phyloP scores from a whole-genome alignment of 805 yeast species.

The Scheffersomyces coipomensis region DNA sequence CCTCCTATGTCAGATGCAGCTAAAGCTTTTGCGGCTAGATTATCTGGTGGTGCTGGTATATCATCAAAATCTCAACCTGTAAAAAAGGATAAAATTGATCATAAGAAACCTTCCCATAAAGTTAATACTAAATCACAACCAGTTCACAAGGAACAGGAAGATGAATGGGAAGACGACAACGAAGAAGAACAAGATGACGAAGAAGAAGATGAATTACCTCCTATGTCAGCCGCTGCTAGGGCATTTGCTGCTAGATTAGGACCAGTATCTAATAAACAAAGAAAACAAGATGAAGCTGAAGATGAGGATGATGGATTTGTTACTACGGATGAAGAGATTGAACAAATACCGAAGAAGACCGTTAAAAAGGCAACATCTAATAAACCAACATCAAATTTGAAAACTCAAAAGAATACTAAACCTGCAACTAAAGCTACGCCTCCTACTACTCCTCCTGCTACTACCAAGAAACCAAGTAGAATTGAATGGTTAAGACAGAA shows the following conservation, averaged over 20 bases:
- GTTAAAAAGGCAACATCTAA: neutral
- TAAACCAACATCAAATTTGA: neutral
- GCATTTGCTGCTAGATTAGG: slow-evolving; percentile 32
- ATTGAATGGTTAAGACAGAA: neutral
- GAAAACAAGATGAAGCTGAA: slow-evolving; percentile 1
- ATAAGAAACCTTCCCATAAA: neutral
- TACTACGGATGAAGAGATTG: slow-evolving; percentile 5
- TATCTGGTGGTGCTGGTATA: slow-evolving; percentile 7
- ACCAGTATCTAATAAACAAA: slow-evolving; percentile 6
- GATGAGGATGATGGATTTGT: slow-evolving; percentile 8
- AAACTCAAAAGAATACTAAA: no score
- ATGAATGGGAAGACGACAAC: neutral
- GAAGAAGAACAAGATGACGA: slow-evolving; percentile 5
- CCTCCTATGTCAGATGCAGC: slow-evolving; percentile 32
- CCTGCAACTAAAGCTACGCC: neutral
- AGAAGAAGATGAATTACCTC: slow-evolving; percentile 14
- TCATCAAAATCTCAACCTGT: neutral
- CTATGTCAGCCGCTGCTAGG: slow-evolving; percentile 30
- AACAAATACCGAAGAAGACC: neutral
- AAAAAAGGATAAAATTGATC: neutral
- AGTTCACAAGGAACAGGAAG: slow-evolving; percentile 4
- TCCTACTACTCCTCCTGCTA: neutral
- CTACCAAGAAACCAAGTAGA: neutral
- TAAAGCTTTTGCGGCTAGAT: slow-evolving; percentile 28
- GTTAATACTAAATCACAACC: neutral